phyloP scores from a whole-genome alignment of 192 early-diverging fungal genomes.

The Coemansia sp. region DNA sequence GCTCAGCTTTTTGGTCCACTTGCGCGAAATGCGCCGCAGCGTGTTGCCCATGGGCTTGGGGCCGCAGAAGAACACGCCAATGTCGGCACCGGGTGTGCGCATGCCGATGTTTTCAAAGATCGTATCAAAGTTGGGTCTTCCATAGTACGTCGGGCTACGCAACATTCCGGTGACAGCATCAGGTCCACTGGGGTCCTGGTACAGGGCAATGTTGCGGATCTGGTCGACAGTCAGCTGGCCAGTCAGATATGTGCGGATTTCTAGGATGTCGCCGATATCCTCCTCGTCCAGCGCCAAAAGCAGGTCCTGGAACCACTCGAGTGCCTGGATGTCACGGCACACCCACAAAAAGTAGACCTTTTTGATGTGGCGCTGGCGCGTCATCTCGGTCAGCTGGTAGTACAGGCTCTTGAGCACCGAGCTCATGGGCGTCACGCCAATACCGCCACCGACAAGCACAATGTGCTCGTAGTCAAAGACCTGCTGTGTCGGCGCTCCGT shows the following conservation, averaged over 20 bases:
- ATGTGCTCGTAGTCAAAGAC: conserved; percentile 68
- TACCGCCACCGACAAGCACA: conserved; percentile 66
- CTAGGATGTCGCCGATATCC: conserved; percentile 57
- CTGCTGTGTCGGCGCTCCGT: conserved; percentile 75
- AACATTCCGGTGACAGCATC: conserved; percentile 71
- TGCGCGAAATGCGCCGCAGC: conserved; percentile 47
- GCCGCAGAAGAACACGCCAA: conserved; percentile 86
- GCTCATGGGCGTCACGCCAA: conserved; percentile 75
- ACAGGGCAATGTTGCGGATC: conserved; percentile 61
- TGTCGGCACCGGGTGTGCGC: conserved; percentile 51
- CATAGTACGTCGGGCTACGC: conserved; percentile 65
- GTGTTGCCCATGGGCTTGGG: conserved; percentile 61
- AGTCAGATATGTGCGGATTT: conserved; percentile 66
- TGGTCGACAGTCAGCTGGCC: conserved; percentile 56
- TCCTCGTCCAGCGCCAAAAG: conserved; percentile 57
- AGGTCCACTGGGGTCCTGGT: conserved; percentile 53
- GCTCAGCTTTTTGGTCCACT: conserved; percentile 44
- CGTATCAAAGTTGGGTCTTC: conserved; percentile 70
- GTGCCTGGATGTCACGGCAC: conserved; percentile 58
- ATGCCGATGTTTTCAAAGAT: conserved; percentile 61
- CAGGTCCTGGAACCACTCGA: conserved; percentile 70
- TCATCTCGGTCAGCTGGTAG: conserved; percentile 42
- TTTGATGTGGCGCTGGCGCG: conserved; percentile 21
- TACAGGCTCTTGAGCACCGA: conserved; percentile 66
- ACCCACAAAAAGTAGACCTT: conserved; percentile 69